Evolutionary conservation across 2,329 filamentous ascomycete species (phyloP).

Genomic region (Aspergillus viridinutans): DNA sequence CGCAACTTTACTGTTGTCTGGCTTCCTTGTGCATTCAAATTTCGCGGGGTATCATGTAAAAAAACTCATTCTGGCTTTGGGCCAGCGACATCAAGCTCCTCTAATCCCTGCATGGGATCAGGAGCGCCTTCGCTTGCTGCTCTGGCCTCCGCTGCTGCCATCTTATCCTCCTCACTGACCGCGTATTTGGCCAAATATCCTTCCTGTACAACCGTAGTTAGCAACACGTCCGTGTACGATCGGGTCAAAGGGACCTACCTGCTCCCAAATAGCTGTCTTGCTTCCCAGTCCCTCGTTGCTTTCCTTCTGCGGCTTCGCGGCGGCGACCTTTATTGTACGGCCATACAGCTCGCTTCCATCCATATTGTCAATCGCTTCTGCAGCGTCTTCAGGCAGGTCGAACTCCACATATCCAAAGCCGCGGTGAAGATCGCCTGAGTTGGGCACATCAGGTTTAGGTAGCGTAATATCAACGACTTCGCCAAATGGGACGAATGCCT

Average conservation of each 20-base stretch:
- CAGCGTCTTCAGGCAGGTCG: conserved; percentile 77
- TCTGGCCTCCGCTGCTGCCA: conserved; percentile 54
- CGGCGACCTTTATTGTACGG: conserved; percentile 82
- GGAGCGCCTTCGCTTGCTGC: conserved; percentile 54
- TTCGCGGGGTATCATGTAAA: conserved; percentile 17
- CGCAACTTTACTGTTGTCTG: conserved; percentile 26
- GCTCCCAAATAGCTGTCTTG: conserved; percentile 94
- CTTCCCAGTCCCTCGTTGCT: conserved; percentile 82
- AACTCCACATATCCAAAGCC: conserved; percentile 98
- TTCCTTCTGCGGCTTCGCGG: conserved; percentile 88
- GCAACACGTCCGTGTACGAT: conserved; percentile 1
- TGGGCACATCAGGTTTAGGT: conserved; percentile 80
- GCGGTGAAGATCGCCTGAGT: conserved; percentile 72
- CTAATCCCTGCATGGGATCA: conserved; percentile 94
- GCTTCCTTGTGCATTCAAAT: conserved; percentile 17
- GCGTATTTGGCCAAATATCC: conserved; percentile 88
- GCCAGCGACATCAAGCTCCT: conserved; percentile 89
- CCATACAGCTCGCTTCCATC: conserved; percentile 95
- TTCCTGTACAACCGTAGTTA: conserved; percentile 59
- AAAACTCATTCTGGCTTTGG: conserved; percentile 66
- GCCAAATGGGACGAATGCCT: conserved; percentile 94
- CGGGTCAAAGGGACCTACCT: conserved; percentile 55
- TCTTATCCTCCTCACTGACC: conserved; percentile 72
- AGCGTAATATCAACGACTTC: conserved; percentile 89
- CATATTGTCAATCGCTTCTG: conserved; percentile 98